Evolutionary conservation across 169 alveolate genomes (phyloP), one percentile per base, ranked within the genome.

Genomic region (Eimeria acervulina): DNA sequence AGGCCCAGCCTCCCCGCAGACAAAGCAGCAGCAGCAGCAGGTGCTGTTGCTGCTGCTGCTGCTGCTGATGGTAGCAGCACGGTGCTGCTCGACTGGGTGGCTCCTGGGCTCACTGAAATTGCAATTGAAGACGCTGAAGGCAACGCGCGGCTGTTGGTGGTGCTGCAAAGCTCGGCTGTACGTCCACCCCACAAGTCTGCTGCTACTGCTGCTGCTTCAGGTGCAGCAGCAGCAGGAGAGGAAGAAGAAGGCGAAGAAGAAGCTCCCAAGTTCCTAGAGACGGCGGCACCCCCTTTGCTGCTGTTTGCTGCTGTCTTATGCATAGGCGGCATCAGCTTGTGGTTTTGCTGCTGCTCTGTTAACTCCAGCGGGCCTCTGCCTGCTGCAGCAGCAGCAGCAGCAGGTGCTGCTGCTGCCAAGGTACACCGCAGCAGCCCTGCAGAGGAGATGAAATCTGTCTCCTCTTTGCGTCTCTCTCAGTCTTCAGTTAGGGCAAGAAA

Each of bases 221-320:
- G 8, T 13, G 33, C 33, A 40, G 59, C 15, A 36, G 26, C 89
- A 5, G 33, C 59, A 21, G 66, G 89, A 55, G 63, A 17, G 7
- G 89, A 36, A 51, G 89, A 15, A 6, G 63, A 23, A 8, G 66
- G 28, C 4, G 89, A 36, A 36, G 63, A 42, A 19, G 89, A 19
- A 10, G 33, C 89, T 12, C 42, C 42, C 33, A 55, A 23, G 23
- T 36, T 44, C 26, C 21, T 23, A 8, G 89, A 78, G 89, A 78
- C 38, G 33, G 89, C 89, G 7, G 59, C 89, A 13, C 89, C 89
- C 28, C 89, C 89, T 31, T 78, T 78, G 63, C 66, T 44, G 33
- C 63, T 44, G 52, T 78, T 78, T 78, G 47, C 40, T 36, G 28
- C 26, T 31, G 63, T 78, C 38, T 59, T 55, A 38, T 78, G 59